phyloP scores from a whole-genome alignment of 352 stramenopile genomes.

The Globisporangium middletonii region DNA sequence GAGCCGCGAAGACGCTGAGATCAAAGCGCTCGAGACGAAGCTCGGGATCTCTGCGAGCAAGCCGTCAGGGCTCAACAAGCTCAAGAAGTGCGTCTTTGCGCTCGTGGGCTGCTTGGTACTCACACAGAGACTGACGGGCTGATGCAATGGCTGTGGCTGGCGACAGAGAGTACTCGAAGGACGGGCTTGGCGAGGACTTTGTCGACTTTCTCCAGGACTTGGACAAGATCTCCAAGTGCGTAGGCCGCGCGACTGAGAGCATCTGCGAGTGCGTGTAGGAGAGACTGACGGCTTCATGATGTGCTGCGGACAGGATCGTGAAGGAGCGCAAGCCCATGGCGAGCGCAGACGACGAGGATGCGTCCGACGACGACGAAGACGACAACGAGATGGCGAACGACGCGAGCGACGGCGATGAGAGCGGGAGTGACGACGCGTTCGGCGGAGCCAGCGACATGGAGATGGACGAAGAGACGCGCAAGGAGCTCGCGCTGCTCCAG shows the following conservation, averaged over 20 bases:
- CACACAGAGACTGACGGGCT: no score
- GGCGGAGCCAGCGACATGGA: constrained; percentile 34
- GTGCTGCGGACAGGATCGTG: constrained; percentile 36
- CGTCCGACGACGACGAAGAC: constrained; percentile 23
- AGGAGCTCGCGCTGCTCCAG: constrained; percentile 69
- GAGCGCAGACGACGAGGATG: constrained; percentile 12
- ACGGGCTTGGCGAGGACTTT: constrained; percentile 80
- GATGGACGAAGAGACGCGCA: constrained; percentile 78
- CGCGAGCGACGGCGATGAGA: constrained; percentile 15
- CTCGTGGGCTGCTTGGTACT: no score
- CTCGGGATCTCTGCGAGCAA: constrained; percentile 45
- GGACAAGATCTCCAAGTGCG: constrained; percentile 70
- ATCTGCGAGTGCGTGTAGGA: background rate
- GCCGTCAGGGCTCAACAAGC: constrained; percentile 44
- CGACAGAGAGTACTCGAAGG: constrained; percentile 68
- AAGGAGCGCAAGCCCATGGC: constrained; percentile 33
- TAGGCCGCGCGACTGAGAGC: background rate
- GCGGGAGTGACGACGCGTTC: constrained; percentile 16
- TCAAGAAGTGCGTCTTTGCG: constrained; percentile 45
- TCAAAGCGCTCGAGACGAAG: constrained; percentile 71
- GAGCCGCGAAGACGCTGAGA: constrained; percentile 49
- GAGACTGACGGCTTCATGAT: background rate
- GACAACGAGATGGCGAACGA: constrained; percentile 21
- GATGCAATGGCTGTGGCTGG: background rate
- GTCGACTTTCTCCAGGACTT: constrained; percentile 65